phyloP scores from a whole-genome alignment of 805 yeast species.

The Saccharomycopsis javanensis region DNA sequence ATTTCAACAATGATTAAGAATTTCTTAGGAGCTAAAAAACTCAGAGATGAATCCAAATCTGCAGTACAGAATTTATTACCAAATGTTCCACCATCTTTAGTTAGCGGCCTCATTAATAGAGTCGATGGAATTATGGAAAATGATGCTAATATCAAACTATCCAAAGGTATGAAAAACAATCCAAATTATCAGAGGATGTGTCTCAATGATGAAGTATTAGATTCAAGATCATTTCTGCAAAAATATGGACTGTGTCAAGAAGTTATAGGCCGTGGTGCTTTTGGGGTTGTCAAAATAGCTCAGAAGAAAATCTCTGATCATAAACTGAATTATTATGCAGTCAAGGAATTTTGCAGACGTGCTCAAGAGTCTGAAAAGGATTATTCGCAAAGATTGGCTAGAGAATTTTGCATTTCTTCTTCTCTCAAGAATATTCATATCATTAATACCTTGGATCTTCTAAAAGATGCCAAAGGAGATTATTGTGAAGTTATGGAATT shows the following conservation, averaged over 20 bases:
- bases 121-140: slow-evolving; percentile 30
- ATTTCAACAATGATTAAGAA: slow-evolving; percentile 66
- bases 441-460: slow-evolving; percentile 63
- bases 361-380: slow-evolving; percentile 54
- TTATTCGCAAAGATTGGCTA: slow-evolving; percentile 64
- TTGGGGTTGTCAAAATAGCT: slow-evolving; percentile 84
- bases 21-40: slow-evolving; percentile 61
- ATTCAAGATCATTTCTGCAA: slow-evolving; percentile 58
- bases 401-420: slow-evolving; percentile 76
- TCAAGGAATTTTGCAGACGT: slow-evolving; percentile 69
- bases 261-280: slow-evolving; percentile 87
- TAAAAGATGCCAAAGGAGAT: slow-evolving; percentile 74
- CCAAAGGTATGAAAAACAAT: background rate
- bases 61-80: slow-evolving; percentile 62
- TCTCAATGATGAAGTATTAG: slow-evolving; percentile 22
- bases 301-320: slow-evolving; percentile 47
- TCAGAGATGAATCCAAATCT: slow-evolving; percentile 59
- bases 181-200: slow-evolving; percentile 8
- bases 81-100: slow-evolving; percentile 56
- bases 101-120: slow-evolving; percentile 58
- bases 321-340: slow-evolving; percentile 60
- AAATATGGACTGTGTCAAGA: slow-evolving; percentile 94
- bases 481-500: slow-evolving; percentile 82
- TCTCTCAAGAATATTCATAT: slow-evolving; percentile 71
- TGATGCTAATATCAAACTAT: background rate